phyloP scores from a whole-genome alignment of 805 yeast genomes.

The Saturnispora serradocipensis region DNA sequence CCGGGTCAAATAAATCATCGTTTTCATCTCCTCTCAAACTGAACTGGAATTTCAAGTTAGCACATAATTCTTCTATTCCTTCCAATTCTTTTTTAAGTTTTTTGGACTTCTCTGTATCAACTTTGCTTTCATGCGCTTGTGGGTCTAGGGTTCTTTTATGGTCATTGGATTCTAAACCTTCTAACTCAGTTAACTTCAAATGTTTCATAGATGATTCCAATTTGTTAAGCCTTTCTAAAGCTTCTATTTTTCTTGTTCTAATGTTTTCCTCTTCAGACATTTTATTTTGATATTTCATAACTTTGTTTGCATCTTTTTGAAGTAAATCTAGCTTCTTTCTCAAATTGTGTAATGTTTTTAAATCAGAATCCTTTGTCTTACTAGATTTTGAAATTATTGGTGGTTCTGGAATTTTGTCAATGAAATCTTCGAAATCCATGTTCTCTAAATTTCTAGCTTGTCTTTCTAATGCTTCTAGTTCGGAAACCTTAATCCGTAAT shows the following conservation, averaged over 20 bases:
- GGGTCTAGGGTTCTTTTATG: slow-evolving; percentile 25
- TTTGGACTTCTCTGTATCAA: slow-evolving; percentile 15
- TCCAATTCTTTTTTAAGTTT: slow-evolving; percentile 18
- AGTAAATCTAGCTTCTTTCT: slow-evolving; percentile 50
- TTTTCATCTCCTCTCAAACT: slow-evolving; percentile 20
- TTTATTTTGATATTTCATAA: slow-evolving; percentile 51
- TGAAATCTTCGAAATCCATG: slow-evolving; percentile 61
- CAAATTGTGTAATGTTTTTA: slow-evolving; percentile 44
- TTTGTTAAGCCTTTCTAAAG: slow-evolving; percentile 62
- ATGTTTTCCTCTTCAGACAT: slow-evolving; percentile 43
- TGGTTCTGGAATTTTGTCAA: slow-evolving; percentile 13
- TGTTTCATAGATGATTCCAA: slow-evolving; percentile 39
- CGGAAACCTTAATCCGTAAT: slow-evolving; percentile 7
- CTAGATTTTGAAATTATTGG: neutral
- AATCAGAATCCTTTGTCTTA: slow-evolving; percentile 36
- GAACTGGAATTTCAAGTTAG: slow-evolving; percentile 20
- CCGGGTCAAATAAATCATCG: slow-evolving; percentile 11
- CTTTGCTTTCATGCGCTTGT: slow-evolving; percentile 1
- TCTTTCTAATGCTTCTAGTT: slow-evolving; percentile 41
- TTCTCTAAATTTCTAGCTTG: slow-evolving; percentile 82
- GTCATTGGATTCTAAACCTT: neutral
- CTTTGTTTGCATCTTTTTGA: slow-evolving; percentile 69
- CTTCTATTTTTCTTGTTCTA: slow-evolving; percentile 51
- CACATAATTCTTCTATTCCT: slow-evolving; percentile 21
- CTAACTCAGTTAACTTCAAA: slow-evolving; percentile 16